Evolutionary conservation across 345 rosid species (phyloP).

Genomic region (Anastatica hierochuntica): DNA sequence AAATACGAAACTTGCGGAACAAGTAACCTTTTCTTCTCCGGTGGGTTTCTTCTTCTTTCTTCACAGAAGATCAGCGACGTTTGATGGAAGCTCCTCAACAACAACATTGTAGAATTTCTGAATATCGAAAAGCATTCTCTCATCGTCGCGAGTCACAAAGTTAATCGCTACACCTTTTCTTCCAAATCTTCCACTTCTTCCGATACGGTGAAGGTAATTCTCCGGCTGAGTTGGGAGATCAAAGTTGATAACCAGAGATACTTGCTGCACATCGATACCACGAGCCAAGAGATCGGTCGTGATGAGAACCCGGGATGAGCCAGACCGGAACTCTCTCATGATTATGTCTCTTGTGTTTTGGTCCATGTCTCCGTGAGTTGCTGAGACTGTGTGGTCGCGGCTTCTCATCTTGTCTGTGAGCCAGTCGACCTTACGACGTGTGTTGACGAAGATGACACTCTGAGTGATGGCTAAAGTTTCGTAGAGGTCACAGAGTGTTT

Average conservation of each 20-base stretch:
- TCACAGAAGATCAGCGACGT: background rate
- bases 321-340: background rate
- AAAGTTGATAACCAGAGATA: background rate
- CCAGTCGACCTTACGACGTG: background rate
- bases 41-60: background rate
- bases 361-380: background rate
- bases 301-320: background rate
- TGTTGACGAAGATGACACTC: background rate
- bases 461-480: background rate
- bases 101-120: background rate
- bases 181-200: background rate
- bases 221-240: constrained; percentile 1
- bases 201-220: constrained; percentile 1
- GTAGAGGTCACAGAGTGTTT: background rate
- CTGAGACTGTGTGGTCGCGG: background rate
- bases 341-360: background rate
- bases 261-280: constrained; percentile 1
- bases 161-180: background rate
- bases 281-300: background rate
- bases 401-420: background rate
- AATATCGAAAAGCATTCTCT: background rate
- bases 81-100: background rate
- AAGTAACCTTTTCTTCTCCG: too few relatives aligned
- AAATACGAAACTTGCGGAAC: too few relatives aligned
- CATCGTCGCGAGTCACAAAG: background rate